A percentile compares a stretch with the other conserved stretches of the same genome.
These are phyloP conservation scores for Botrytis elliptica DNA, from an alignment of 2,329 filamentous ascomycete genomes.

Conservation along the genomic window DNA sequence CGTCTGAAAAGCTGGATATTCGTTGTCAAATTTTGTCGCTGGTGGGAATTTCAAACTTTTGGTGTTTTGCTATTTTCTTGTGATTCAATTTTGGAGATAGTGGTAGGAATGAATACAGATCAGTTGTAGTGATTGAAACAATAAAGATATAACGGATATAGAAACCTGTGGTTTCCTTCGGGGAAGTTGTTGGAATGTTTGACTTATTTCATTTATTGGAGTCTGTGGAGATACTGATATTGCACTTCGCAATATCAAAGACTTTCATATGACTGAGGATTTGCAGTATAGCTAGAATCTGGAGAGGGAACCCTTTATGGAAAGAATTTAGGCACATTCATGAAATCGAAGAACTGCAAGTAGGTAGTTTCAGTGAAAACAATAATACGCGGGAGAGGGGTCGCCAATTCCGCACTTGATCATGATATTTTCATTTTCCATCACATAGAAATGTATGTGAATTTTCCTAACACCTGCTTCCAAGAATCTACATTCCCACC, in stretches of 20 bases:
- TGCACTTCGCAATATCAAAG: neutral
- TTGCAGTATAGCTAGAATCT: neutral
- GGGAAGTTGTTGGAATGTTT: neutral
- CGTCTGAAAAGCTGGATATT: neutral
- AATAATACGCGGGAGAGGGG: neutral
- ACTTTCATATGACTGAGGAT: neutral
- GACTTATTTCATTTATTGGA: neutral
- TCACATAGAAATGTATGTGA: neutral
- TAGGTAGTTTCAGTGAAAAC: neutral
- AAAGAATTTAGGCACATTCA: neutral
- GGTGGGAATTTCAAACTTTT: neutral
- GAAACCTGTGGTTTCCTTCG: neutral
- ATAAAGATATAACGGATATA: neutral
- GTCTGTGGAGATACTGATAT: neutral
- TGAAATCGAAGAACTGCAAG: neutral
- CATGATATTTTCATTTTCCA: neutral
- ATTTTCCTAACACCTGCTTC: neutral
- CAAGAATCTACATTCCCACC: neutral
- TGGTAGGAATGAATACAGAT: neutral
- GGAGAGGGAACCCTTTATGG: neutral
- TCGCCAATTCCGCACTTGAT: neutral
- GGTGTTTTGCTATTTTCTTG: neutral
- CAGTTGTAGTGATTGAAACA: neutral
- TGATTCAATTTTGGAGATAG: neutral
- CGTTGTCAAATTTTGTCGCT: neutral